Base-by-base conservation (phyloP, 371 early-diverging fungal genomes). In the Dinochytrium kinnereticum region DNA sequence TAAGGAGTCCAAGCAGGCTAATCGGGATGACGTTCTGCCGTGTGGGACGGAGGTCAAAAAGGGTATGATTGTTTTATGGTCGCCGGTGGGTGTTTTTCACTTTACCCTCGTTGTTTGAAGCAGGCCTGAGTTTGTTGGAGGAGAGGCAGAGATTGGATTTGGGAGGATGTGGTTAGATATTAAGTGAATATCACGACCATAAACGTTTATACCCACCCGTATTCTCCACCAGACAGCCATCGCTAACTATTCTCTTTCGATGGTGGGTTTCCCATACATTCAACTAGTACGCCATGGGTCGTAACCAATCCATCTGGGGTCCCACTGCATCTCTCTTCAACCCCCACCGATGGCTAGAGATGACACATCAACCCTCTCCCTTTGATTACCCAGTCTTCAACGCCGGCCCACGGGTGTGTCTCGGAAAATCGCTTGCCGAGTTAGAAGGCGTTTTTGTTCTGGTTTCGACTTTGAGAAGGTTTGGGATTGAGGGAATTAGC, bases 401-500 rank as follows among this genome's bases (percentile, higher is more conserved):
- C 28, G 89, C 88, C 13, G 91, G 92, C 0, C 92, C 92, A 0
- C 85, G 91, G 39, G 84, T 89, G 31, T 91, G 91, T 68, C 76
- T 91, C 28, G 90, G 76, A 5, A 67, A 78, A 24, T 37, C 44
- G 2, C 50, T 75, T 31, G 78, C 78, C n/a, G 64, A 61, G 64
- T 24, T 74, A 19, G 71, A 77, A 44, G 78, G 74, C 24, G 75
- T 74, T 1, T 71, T 59, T 37, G 69, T 70, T n/a, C 30, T 77
- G n/a, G 59, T 59, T 3, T 55, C 51, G 1, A 38, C 71, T n/a
- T 17, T 74, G 51, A n/a, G 64, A 34, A 59, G 51, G 24, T 77
- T 71, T 61, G 40, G 17, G 19, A 24, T 76, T 66, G 55, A 73
- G n/a, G 34, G 38, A 10, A 15, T 76, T 19, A 19, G 50, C 30